Conservation (phyloP, 768 basidiomycete species). For the Suillus sp. region DNA sequence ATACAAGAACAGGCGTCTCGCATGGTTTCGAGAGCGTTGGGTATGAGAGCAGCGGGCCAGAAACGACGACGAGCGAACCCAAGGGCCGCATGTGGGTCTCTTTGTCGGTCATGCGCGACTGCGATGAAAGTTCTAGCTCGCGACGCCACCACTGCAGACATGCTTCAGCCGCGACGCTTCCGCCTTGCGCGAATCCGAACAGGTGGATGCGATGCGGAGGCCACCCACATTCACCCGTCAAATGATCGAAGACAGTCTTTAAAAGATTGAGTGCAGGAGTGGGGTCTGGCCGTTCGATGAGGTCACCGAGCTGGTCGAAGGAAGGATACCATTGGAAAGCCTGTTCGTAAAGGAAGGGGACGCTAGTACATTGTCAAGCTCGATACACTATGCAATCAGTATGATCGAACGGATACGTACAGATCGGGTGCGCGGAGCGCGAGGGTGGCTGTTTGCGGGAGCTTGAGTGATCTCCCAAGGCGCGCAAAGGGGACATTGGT, state of each 20-base stretch:
- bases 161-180: constrained; percentile 72
- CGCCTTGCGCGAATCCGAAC: constrained; percentile 90
- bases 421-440: constrained; percentile 77
- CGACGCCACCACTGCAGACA: constrained; percentile 58
- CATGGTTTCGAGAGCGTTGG: constrained; percentile 58
- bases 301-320: constrained; percentile 78
- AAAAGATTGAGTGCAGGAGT: constrained; percentile 64
- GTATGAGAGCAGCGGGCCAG: constrained; percentile 77
- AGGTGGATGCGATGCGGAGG: constrained; percentile 70
- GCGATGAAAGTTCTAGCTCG: constrained; percentile 21
- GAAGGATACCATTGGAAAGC: constrained; percentile 88
- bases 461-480: constrained; percentile 69
- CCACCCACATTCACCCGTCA: constrained; percentile 68
- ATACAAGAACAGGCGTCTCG: constrained; percentile 63
- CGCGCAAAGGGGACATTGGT: constrained; percentile 75
- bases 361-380: constrained; percentile 40
- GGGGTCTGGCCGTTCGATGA: constrained; percentile 72
- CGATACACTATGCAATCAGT: not conserved
- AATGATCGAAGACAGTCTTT: constrained; percentile 51
- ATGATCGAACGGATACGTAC: constrained; percentile 41
- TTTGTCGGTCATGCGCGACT: constrained; percentile 7
- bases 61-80: constrained; percentile 68
- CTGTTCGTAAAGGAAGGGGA: constrained; percentile 77
- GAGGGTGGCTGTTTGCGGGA: constrained; percentile 91
- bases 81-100: constrained; percentile 37